Base-by-base conservation (phyloP, 148 eudicot genomes). In the Polygonum aviculare region DNA sequence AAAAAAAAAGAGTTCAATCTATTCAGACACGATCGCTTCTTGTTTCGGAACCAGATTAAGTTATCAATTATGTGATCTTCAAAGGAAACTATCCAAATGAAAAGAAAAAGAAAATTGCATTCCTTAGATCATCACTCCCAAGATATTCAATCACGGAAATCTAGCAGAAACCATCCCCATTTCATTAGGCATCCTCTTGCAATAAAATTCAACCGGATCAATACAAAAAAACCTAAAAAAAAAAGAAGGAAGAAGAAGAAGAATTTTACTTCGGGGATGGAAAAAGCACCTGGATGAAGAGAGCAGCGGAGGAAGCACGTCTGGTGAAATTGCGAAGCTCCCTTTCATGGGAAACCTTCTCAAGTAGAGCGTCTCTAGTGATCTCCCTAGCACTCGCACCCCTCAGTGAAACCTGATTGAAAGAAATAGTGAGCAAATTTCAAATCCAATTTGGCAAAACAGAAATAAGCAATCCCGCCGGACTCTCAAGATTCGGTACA, bases 351-450 rank as follows among this genome's bases (percentile, higher is more conserved):
- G 91, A 83, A 76, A 94, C 95, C 79, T 78, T 87, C 78, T 90
- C 91, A 26, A 94, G 84, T 60, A 94, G 88, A 2, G 88, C 95
- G 67, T 84, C 88, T 80, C 97, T 84, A 5, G 95, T 84, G n/a
- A 94, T 91, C 82, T 91, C 98, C 82, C 79, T 88, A 15, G 84
- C 85, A 79, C 98, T 94, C 14, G 98, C 85, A 77, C 98, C 98
- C 59, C 98, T 86, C 50, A 94, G 80, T 16, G 98, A 94, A 7
- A 94, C 97, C 98, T 94, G 73, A 79, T 65, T 72, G 14, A 36
- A 7, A 72, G 47, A 4, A 31, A 8, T 31, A 11, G 12, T 63
- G 69, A 63, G 69, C 39, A 33, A 67, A 67, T 67, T 38, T 9
- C 9, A 41, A 5, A 67, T 67, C 21, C 21, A 38, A 36, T 36